Percentiles rank a stretch among this genome's conserved stretches.
Conservation (phyloP, 106 monocot species). For the Alisma plantagoaquatica region DNA sequence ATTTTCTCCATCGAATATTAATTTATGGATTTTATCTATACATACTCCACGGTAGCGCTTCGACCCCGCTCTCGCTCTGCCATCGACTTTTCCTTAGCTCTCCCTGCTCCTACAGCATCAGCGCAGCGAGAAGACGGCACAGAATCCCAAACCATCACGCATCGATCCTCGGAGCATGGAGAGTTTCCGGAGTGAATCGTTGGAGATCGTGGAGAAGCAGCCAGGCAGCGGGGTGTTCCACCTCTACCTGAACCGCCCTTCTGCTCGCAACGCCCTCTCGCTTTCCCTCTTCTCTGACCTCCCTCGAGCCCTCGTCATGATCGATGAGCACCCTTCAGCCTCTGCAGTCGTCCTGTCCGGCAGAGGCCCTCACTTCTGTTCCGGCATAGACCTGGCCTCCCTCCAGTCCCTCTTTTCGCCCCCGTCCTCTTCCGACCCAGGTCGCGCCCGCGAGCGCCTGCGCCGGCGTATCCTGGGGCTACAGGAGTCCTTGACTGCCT, state of each 20-base stretch:
- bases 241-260: slow-evolving; percentile 68
- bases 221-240: slow-evolving; percentile 38
- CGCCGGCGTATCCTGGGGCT: slow-evolving; percentile 60
- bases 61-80: no score
- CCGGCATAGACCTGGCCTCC: slow-evolving; percentile 65
- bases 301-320: slow-evolving; percentile 66
- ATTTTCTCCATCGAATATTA: no score
- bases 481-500: slow-evolving; percentile 49
- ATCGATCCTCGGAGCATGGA: no score
- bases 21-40: no score
- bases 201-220: slow-evolving; percentile 43
- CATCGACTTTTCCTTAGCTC: no score
- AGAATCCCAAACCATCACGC: no score
- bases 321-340: slow-evolving; percentile 46
- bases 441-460: slow-evolving; percentile 21
- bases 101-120: no score
- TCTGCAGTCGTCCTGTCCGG: slow-evolving; percentile 51
- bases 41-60: no score
- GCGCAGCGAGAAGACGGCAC: no score
- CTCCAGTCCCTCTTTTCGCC: slow-evolving; percentile 18
- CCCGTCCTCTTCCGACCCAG: not conserved
- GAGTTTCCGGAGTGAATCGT: slow-evolving; percentile 33
- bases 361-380: slow-evolving; percentile 72
- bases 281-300: slow-evolving; percentile 66
- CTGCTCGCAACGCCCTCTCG: slow-evolving; percentile 64